Base-by-base conservation (phyloP, 345 rosid genomes). In the Bretschneidera sinensis region DNA sequence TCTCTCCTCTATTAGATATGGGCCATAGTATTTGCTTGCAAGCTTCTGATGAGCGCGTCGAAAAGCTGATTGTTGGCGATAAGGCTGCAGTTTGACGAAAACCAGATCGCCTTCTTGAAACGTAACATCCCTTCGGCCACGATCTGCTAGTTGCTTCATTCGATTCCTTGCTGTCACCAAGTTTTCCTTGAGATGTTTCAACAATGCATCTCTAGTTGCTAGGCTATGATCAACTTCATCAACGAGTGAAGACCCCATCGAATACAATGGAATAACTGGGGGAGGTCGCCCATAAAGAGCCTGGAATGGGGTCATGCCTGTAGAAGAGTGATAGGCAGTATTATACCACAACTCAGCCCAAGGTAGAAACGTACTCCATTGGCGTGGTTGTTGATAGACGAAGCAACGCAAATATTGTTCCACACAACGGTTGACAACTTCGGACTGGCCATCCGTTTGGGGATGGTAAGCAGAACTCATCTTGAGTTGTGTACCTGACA, bases 291-390 rank as follows among this genome's bases (percentile, higher is more conserved):
- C 63, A 48, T 47, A 60, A 0, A 48, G 0, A 0, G 43, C 52
- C 33, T 60, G 0, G 7, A 48, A 60, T 4, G 24, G 63, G 9
- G 39, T 9, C 53, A 48, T 60, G 0, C 22, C 17, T 0, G 25
- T 60, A 0, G 23, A 47, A 17, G 17, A 17, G 11, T 60, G 63
- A 5, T 23, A 60, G 0, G 54, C 17, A 2, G 63, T 60, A 15
- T 60, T 60, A 17, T 60, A 60, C 63, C 63, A 60, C 2, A 14
- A 60, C 10, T 60, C 54, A 0, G 54, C 63, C 63, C 54, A 60
- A 0, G 43, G 43, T 0, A 60, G 15, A 0, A 24, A 16, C 0
- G 0, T 2, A 3, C 39, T 24, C 54, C 43, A 35, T 7, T 24
- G 34, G 14, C n/a, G 18, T 10, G 57, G 57, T 24, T 28, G 9